Evolutionary conservation across 108 stramenopile genomes (phyloP), one percentile per base, ranked within the genome.

Genomic region (Nitzschia palea): DNA sequence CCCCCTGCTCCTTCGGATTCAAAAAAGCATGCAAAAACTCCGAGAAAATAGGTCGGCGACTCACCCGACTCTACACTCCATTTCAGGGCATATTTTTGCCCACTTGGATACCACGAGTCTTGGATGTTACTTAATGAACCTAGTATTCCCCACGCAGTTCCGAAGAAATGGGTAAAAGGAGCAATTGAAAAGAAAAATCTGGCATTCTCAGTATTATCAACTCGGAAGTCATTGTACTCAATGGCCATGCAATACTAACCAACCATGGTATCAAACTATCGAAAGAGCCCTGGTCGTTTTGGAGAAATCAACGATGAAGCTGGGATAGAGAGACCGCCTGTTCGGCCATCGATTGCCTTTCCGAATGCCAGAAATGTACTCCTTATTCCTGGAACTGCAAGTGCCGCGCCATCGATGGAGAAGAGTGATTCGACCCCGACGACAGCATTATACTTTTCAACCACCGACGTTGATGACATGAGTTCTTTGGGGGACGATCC

Each of bases 211-310:
- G n/a, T n/a, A n/a, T n/a, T n/a, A n/a, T n/a, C n/a, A n/a, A n/a
- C n/a, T n/a, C n/a, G n/a, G n/a, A n/a, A n/a, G n/a, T n/a, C n/a
- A n/a, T 40, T 40, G 37, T 40, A 40, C 37, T 10, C 37, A 40
- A 40, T 8, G 37, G 14, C 8, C 10, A 40, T 10, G 10, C 37
- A 40, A 40, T 40, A 10, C 37, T n/a, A 35, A 29, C 15, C 25
- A 55, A 55, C 4, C 55, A 56, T 56, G 55, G 17, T n/a, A n/a
- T 56, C 55, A 2, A 56, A 56, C 33, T 56, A 56, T 35, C 29
- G 55, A 56, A 56, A 56, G 55, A 56, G 28, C 28, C 31, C 55
- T 35, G 55, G 55, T 34, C 22, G 55, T 9, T 56, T 34, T 5
- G 55, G 55, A 1, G 55, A 56, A 22, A 6, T 20, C 17, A 32